Conservation (phyloP, 2,329 filamentous ascomycete species). For the Penicillium sp. region DNA sequence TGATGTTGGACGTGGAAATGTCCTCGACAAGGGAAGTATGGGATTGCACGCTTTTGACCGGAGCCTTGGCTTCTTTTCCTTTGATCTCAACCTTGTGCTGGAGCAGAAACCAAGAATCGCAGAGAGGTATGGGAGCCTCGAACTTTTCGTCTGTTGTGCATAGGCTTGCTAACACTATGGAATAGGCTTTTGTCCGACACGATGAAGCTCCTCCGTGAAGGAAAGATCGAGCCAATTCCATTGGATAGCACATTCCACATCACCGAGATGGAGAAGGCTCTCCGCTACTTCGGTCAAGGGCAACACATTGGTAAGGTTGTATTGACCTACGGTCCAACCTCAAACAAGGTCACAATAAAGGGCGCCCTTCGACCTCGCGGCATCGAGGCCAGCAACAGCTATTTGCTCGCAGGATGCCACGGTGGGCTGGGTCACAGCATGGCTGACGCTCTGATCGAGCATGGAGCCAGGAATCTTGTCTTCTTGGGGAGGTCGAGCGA, state of each 20-base stretch:
- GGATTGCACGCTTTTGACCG: neutral
- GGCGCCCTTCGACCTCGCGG: too few relatives aligned
- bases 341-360: too few relatives aligned
- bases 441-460: constrained; percentile 8
- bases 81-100: neutral
- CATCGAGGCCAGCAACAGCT: too few relatives aligned
- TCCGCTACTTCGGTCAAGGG: constrained; percentile 34
- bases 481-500: constrained; percentile 4
- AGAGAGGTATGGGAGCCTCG: neutral
- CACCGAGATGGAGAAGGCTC: constrained; percentile 19
- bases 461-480: constrained; percentile 17
- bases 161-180: neutral
- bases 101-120: neutral
- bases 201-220: neutral
- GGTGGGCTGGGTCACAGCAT: constrained; percentile 1
- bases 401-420: too few relatives aligned
- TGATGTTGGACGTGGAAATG: neutral
- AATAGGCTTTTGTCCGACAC: constrained; percentile 3
- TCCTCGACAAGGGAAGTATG: neutral
- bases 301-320: constrained; percentile 41
- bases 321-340: too few relatives aligned
- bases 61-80: neutral
- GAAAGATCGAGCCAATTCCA: constrained; percentile 4
- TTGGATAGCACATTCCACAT: constrained; percentile 6
- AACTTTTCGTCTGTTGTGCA: neutral